These are phyloP conservation scores for Fraxinus albicans DNA, from an alignment of 305 asterid genomes.

Conservation along the genomic window DNA sequence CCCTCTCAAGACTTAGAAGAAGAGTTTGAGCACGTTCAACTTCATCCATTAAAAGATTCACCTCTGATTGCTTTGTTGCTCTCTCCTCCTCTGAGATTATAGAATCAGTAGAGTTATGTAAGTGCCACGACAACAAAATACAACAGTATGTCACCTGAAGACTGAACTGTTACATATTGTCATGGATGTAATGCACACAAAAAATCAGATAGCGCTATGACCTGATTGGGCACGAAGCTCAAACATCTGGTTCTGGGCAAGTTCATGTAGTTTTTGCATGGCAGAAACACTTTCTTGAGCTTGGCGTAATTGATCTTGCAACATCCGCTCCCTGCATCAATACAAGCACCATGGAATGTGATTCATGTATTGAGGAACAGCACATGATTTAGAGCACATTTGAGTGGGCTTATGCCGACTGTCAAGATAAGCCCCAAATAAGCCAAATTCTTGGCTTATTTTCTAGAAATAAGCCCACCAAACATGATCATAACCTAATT, in stretches of 20 bases:
- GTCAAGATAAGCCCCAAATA: background rate
- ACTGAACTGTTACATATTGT: slow-evolving; percentile 7
- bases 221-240: slow-evolving; percentile 99
- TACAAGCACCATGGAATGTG: slow-evolving; percentile 20
- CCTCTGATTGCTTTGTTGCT: slow-evolving; percentile 93
- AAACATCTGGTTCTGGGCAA: slow-evolving; percentile 97
- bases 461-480: background rate
- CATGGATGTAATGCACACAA: slow-evolving; percentile 8
- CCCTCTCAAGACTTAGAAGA: slow-evolving; percentile 95
- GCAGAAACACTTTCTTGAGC: slow-evolving; percentile 97
- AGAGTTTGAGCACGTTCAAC: slow-evolving; percentile 97
- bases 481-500: slow-evolving; percentile 11
- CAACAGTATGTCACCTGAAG: background rate
- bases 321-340: slow-evolving; percentile 71
- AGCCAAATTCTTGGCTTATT: background rate
- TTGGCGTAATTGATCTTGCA: slow-evolving; percentile 95
- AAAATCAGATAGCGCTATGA: slow-evolving; percentile 24
- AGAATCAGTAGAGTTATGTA: slow-evolving; percentile 23
- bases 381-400: background rate
- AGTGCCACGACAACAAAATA: slow-evolving; percentile 2
- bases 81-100: slow-evolving; percentile 77
- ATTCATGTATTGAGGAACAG: slow-evolving; percentile 21
- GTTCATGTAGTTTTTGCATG: slow-evolving; percentile 94
- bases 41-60: slow-evolving; percentile 94
- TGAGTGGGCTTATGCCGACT: background rate